Evolutionary conservation across 345 rosid genomes (phyloP).

Genomic region (Kandelia obovata): DNA sequence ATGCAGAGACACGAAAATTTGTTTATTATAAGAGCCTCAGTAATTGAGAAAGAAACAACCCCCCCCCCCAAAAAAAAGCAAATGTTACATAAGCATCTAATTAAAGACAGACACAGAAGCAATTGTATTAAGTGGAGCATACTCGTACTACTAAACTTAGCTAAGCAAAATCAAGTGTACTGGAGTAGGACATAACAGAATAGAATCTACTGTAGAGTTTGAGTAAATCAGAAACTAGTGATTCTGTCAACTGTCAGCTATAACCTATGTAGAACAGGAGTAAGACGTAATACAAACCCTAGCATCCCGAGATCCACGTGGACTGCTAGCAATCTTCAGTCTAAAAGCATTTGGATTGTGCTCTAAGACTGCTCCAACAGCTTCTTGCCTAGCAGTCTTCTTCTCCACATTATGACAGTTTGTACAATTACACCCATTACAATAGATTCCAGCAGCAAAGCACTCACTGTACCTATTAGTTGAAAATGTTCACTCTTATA

Average conservation of each 20-base stretch:
- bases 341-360: slow-evolving; percentile 78
- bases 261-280: slow-evolving; percentile 5
- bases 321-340: slow-evolving; percentile 66
- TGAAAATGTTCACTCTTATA: background rate
- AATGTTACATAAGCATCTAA: background rate
- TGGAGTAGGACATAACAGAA: background rate
- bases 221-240: background rate
- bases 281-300: slow-evolving; percentile 30
- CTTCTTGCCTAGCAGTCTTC: slow-evolving; percentile 55
- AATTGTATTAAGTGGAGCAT: background rate
- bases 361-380: slow-evolving; percentile 49
- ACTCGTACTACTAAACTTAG: too few species aligned
- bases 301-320: slow-evolving; percentile 45
- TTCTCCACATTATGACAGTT: slow-evolving; percentile 69
- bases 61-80: too few species aligned
- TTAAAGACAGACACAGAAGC: background rate
- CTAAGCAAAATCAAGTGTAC: too few species aligned
- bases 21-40: background rate
- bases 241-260: background rate
- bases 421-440: slow-evolving; percentile 76
- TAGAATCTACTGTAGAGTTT: background rate
- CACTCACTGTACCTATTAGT: slow-evolving; percentile 80
- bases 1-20: background rate
- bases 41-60: background rate
- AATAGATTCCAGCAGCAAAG: slow-evolving; percentile 69